A percentile compares a stretch with the other conserved stretches of the same genome.
Conservation (phyloP, 306 rosid species). For the Acmispon strigosus region DNA sequence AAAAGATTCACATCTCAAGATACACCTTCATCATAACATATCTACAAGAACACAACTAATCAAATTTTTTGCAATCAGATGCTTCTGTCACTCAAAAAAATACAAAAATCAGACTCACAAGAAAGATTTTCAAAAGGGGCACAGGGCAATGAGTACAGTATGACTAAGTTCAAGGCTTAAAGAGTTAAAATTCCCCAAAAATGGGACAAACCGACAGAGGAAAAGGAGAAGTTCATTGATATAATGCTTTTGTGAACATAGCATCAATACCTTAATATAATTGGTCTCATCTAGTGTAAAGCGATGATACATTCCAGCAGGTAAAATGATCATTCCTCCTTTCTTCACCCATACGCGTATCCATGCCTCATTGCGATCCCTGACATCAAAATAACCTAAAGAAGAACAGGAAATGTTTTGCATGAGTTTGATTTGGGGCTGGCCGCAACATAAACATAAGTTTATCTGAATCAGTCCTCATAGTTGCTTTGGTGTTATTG, state of each 20-base stretch:
- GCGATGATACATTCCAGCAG: slow-evolving; percentile 97
- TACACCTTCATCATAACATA: background rate
- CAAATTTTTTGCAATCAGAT: background rate
- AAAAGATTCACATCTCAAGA: background rate
- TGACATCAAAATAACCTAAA: slow-evolving; percentile 92
- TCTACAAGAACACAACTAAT: background rate
- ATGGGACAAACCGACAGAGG: background rate
- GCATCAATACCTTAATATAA: slow-evolving; percentile 77
- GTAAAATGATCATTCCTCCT: slow-evolving; percentile 94
- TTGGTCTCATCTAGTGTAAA: slow-evolving; percentile 86
- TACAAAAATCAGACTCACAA: background rate
- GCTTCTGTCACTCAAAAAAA: background rate
- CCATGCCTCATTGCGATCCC: slow-evolving; percentile 82
- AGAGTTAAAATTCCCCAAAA: background rate
- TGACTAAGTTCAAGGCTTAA: background rate
- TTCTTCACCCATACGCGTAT: slow-evolving; percentile 90
- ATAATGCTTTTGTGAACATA: background rate
- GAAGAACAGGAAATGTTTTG: slow-evolving; percentile 25
- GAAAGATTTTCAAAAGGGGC: background rate
- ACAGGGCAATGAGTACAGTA: background rate
- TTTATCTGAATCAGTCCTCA: too few relatives aligned
- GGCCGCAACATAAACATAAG: too few relatives aligned
- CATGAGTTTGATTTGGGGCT: too few relatives aligned
- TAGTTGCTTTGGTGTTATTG: too few relatives aligned
- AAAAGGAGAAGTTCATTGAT: background rate